These are phyloP conservation scores for Solanum paucissectum DNA, from an alignment of 257 asterid species.

Conservation along the genomic window DNA sequence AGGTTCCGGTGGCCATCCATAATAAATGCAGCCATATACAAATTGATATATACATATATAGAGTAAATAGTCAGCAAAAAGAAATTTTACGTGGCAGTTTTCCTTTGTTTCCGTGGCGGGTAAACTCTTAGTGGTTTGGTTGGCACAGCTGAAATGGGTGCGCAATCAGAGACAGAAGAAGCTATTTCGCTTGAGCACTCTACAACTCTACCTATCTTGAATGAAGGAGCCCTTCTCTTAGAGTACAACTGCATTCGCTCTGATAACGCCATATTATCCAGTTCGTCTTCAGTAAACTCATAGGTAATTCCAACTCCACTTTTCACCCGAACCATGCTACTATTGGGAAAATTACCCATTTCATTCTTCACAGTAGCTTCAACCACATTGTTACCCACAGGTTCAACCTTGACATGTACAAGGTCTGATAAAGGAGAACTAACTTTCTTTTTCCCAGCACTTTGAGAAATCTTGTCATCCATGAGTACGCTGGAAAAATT, in stretches of 20 bases:
- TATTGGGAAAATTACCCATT: conserved; percentile 11
- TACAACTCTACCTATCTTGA: conserved; percentile 11
- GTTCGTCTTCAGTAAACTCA: conserved; percentile 34
- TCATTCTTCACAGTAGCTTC: conserved; percentile 12
- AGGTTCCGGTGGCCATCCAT: not conserved
- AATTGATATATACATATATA: not conserved
- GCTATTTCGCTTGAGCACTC: conserved; percentile 12
- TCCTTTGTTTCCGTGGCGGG: conserved; percentile 59
- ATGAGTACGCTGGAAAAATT: conserved; percentile 1
- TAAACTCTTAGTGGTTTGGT: conserved; percentile 22
- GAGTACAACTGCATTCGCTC: conserved; percentile 53
- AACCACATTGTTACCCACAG: conserved; percentile 10
- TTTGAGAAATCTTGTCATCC: not conserved
- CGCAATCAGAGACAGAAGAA: conserved; percentile 18
- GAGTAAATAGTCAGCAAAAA: not conserved
- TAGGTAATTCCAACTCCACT: conserved; percentile 24
- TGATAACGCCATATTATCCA: conserved; percentile 64
- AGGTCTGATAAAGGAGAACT: conserved; percentile 4
- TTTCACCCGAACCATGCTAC: conserved; percentile 25
- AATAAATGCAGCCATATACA: not conserved
- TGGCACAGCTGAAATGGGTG: conserved; percentile 27
- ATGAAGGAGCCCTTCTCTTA: conserved; percentile 20
- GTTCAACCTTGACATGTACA: conserved; percentile 41
- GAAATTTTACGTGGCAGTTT: conserved; percentile 60
- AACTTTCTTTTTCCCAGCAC: conserved; percentile 11